phyloP scores from a whole-genome alignment of 2,329 filamentous ascomycete species.

The Dactylonectria macrodidyma region DNA sequence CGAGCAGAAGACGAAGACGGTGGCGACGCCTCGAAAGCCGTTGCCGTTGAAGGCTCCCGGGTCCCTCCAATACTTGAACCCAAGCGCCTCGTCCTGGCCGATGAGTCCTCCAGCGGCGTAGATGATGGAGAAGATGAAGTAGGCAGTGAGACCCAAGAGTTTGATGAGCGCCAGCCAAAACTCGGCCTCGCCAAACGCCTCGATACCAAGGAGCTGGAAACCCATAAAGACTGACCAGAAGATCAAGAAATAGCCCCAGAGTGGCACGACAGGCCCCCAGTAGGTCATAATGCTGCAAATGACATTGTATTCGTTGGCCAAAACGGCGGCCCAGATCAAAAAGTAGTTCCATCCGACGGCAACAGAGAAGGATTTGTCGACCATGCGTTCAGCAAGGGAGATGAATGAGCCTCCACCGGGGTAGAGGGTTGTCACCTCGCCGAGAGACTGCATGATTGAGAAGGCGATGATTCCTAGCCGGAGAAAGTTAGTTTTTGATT shows the following conservation, averaged over 20 bases:
- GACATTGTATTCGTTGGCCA: constrained; percentile 81
- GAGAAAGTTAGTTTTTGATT: constrained; percentile 33
- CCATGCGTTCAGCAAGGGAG: constrained; percentile 78
- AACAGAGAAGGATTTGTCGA: constrained; percentile 78
- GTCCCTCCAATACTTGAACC: constrained; percentile 80
- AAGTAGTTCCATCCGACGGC: constrained; percentile 82
- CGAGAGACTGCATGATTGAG: constrained; percentile 80
- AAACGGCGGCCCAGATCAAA: constrained; percentile 76
- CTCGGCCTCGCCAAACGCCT: constrained; percentile 84
- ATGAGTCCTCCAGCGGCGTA: constrained; percentile 78
- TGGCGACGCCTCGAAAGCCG: constrained; percentile 76
- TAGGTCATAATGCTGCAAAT: constrained; percentile 76
- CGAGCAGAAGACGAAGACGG: constrained; percentile 78
- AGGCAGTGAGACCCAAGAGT: constrained; percentile 77
- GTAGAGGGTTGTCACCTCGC: constrained; percentile 81
- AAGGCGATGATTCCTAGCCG: constrained; percentile 70
- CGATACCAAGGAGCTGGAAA: constrained; percentile 80
- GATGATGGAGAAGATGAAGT: constrained; percentile 81
- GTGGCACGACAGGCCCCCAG: constrained; percentile 73
- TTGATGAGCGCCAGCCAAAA: constrained; percentile 85
- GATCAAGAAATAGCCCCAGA: constrained; percentile 80
- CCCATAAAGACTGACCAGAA: constrained; percentile 80
- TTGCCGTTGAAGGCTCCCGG: constrained; percentile 78
- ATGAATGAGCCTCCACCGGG: constrained; percentile 81
- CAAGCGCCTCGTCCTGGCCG: constrained; percentile 70